Evolutionary conservation across 164 flowering plant species (phyloP).

Genomic region (Annona squamosa): DNA sequence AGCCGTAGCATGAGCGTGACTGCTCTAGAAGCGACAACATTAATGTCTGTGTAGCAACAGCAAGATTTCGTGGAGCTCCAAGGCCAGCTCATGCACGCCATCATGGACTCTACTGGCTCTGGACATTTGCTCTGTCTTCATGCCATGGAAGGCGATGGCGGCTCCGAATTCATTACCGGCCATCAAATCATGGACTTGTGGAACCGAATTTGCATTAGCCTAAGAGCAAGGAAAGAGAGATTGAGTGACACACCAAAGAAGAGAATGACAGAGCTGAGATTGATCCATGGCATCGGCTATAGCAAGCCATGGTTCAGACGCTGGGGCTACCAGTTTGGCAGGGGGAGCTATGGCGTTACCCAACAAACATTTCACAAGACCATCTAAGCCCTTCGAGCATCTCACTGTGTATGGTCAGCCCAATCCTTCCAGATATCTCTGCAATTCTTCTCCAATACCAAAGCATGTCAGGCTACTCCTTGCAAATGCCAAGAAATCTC

Average conservation of each 20-base stretch:
- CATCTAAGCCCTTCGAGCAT: constrained; percentile 7
- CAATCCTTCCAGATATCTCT: constrained; percentile 16
- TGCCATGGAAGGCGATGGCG: constrained; percentile 62
- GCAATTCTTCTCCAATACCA: constrained; percentile 51
- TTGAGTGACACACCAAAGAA: constrained; percentile 70
- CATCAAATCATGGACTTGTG: constrained; percentile 34
- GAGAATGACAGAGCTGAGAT: constrained; percentile 72
- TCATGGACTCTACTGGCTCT: constrained; percentile 82
- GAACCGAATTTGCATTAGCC: constrained; percentile 37
- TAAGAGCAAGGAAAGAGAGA: constrained; percentile 56
- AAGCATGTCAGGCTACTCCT: constrained; percentile 16
- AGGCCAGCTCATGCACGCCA: constrained; percentile 74
- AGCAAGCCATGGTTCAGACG: too few relatives aligned
- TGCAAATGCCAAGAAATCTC: constrained; percentile 45
- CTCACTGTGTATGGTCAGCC: constrained; percentile 45
- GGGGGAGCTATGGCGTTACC: constrained; percentile 41
- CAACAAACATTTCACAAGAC: constrained; percentile 59
- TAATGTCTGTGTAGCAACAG: background rate
- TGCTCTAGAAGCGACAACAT: constrained; percentile 4
- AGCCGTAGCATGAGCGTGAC: constrained; percentile 14
- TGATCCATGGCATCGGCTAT: constrained; percentile 16
- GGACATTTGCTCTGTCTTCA: constrained; percentile 29
- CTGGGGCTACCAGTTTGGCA: too few relatives aligned
- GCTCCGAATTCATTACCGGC: constrained; percentile 54
- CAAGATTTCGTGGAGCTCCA: constrained; percentile 35